A percentile compares a stretch with the other conserved stretches of the same genome.
Evolutionary conservation across 129 eudicot genomes (phyloP).

Genomic region (Cynara cardunculus): DNA sequence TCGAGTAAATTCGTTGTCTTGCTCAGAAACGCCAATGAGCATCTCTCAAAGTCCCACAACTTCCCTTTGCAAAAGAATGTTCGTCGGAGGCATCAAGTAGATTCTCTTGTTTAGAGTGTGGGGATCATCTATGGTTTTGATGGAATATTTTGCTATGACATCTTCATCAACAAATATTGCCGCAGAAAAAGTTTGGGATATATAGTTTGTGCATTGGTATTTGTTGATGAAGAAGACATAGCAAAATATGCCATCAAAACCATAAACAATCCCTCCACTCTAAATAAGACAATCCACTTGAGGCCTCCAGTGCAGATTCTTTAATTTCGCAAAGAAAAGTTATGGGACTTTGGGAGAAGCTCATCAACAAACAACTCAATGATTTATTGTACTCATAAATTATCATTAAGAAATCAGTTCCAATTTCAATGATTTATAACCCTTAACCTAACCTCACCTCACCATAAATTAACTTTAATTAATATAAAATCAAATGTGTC

Average conservation of each 20-base stretch:
- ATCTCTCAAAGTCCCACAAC: conserved; percentile 48
- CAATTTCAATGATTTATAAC: too few relatives aligned
- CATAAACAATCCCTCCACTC: conserved; percentile 40
- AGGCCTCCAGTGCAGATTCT: conserved; percentile 45
- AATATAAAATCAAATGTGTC: too few relatives aligned
- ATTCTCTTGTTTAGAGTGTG: conserved; percentile 41
- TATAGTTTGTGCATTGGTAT: conserved; percentile 38
- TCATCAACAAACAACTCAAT: too few relatives aligned
- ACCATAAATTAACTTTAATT: too few relatives aligned
- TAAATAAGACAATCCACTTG: conserved; percentile 43
- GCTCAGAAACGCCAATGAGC: conserved; percentile 43
- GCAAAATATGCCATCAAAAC: conserved; percentile 46
- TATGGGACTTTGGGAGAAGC: conserved; percentile 47
- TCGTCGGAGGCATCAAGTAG: conserved; percentile 41
- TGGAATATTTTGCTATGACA: conserved; percentile 47
- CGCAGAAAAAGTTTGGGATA: too few relatives aligned
- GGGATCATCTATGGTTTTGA: conserved; percentile 47
- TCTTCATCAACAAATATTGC: conserved; percentile 54
- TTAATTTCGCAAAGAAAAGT: conserved; percentile 39
- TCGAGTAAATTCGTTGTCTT: too few relatives aligned
- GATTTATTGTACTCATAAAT: too few relatives aligned
- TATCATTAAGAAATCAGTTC: too few relatives aligned
- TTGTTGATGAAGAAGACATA: conserved; percentile 49
- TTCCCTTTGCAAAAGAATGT: conserved; percentile 42
- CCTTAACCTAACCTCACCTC: too few relatives aligned